Conservation (phyloP, 495 filamentous ascomycete species). For the Lasiosphaeris hirsuta region DNA sequence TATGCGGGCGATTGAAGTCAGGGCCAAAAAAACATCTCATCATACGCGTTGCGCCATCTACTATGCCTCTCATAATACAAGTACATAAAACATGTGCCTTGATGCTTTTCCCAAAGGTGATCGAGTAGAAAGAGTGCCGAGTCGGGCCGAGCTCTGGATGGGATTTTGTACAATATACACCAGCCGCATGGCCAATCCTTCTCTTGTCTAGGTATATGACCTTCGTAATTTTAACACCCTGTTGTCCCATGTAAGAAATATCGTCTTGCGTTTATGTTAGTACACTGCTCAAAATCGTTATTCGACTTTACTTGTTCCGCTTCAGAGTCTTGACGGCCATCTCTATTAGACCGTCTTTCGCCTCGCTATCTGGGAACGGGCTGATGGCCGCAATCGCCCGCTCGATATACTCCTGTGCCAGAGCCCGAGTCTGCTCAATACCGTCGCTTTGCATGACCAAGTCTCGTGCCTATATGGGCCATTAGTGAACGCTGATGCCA, state of each 20-base stretch:
- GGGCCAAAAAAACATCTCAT: background rate
- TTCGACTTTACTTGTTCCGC: slow-evolving; percentile 64
- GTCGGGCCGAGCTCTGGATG: background rate
- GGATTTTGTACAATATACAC: slow-evolving; percentile 8
- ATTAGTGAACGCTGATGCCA: slow-evolving; percentile 13
- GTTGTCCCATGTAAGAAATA: background rate
- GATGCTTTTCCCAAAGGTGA: background rate
- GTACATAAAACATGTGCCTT: slow-evolving; percentile 1
- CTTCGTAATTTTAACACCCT: background rate
- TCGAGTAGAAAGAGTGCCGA: background rate
- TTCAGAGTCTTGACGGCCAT: slow-evolving; percentile 92
- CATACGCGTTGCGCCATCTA: background rate
- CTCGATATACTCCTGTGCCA: slow-evolving; percentile 87
- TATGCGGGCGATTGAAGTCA: background rate
- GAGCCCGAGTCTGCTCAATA: slow-evolving; percentile 79
- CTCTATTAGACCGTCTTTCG: slow-evolving; percentile 83
- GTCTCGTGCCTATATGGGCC: slow-evolving; percentile 65
- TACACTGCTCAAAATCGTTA: background rate
- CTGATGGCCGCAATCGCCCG: slow-evolving; percentile 80
- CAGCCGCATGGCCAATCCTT: slow-evolving; percentile 9
- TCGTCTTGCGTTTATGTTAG: slow-evolving; percentile 1
- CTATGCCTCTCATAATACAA: slow-evolving; percentile 3
- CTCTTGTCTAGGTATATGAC: slow-evolving; percentile 11
- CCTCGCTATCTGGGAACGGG: slow-evolving; percentile 84
- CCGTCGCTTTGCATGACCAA: slow-evolving; percentile 80